These are phyloP conservation scores for Hyphodiscus hymeniophilus DNA, from an alignment of 495 filamentous ascomycete species.

Conservation along the genomic window DNA sequence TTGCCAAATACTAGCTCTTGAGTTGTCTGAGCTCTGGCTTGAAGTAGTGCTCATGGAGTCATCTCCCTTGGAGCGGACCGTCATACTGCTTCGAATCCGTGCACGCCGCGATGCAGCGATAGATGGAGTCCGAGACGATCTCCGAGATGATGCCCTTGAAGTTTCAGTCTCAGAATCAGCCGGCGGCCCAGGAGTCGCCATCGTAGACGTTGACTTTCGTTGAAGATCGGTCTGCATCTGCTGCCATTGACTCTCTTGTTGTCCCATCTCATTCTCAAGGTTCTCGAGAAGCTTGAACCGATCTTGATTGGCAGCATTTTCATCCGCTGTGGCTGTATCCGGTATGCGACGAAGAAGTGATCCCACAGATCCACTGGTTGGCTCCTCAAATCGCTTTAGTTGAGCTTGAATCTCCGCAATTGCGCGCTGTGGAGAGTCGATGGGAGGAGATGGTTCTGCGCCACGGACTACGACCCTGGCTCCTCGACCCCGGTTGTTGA, in stretches of 20 bases:
- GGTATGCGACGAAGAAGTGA: conserved; percentile 17
- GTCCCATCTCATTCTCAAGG: conserved; percentile 44
- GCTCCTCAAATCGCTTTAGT: conserved; percentile 26
- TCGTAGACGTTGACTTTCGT: conserved; percentile 38
- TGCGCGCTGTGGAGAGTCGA: conserved; percentile 40
- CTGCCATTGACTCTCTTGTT: conserved; percentile 42
- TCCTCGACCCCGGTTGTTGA: conserved; percentile 30
- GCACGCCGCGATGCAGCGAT: conserved; percentile 5
- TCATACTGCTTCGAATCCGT: conserved; percentile 21
- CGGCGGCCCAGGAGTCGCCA: conserved; percentile 23
- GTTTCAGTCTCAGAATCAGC: background rate
- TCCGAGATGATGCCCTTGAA: conserved; percentile 13
- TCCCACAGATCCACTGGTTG: conserved; percentile 12
- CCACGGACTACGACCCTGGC: conserved; percentile 20
- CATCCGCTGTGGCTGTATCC: conserved; percentile 17
- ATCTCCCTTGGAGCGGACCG: conserved; percentile 18
- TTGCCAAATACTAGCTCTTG: conserved; percentile 26
- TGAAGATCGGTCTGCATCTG: conserved; percentile 37
- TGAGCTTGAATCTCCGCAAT: conserved; percentile 42
- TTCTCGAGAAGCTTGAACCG: conserved; percentile 37
- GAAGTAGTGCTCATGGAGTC: conserved; percentile 20
- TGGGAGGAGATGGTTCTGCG: conserved; percentile 29
- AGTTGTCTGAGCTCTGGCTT: conserved; percentile 22
- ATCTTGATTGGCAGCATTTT: conserved; percentile 21
- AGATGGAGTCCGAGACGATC: conserved; percentile 9